phyloP scores from a whole-genome alignment of 1,284 basidiomycete genomes.

The Ceratobasidium sp. region DNA sequence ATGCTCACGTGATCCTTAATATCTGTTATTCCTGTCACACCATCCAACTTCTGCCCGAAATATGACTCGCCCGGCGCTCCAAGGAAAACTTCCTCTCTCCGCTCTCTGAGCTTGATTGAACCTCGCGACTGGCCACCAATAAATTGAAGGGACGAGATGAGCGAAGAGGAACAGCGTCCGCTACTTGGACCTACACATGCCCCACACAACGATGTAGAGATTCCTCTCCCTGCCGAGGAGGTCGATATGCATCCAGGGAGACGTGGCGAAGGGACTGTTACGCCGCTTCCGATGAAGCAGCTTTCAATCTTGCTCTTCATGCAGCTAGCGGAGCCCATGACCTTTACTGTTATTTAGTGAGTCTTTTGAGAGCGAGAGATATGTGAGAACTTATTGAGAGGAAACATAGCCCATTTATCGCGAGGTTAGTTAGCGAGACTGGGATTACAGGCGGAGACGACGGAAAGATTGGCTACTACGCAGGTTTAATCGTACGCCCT shows the following conservation, averaged over 20 bases:
- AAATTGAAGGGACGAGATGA: no score
- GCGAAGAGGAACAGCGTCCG: constrained; percentile 4
- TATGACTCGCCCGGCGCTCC: no score
- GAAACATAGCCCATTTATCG: constrained; percentile 1
- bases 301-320: constrained; percentile 38
- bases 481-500: constrained; percentile 45
- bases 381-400: neutral
- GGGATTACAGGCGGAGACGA: constrained; percentile 45
- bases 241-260: neutral
- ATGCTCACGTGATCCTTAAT: no score
- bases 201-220: neutral
- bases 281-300: constrained; percentile 43
- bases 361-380: constrained; percentile 2
- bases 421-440: constrained; percentile 34
- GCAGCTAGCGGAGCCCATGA: constrained; percentile 43
- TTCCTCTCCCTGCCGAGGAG: neutral
- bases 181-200: neutral
- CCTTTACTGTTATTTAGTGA: constrained; percentile 27
- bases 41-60: no score
- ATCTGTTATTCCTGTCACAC: no score
- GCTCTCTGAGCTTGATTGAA: no score
- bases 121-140: no score
- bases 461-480: constrained; percentile 45
- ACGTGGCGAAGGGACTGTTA: neutral
- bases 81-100: no score